These are phyloP conservation scores for Aureobasidium sp. DNA, from an alignment of 2,329 filamentous ascomycete genomes.

Conservation along the genomic window DNA sequence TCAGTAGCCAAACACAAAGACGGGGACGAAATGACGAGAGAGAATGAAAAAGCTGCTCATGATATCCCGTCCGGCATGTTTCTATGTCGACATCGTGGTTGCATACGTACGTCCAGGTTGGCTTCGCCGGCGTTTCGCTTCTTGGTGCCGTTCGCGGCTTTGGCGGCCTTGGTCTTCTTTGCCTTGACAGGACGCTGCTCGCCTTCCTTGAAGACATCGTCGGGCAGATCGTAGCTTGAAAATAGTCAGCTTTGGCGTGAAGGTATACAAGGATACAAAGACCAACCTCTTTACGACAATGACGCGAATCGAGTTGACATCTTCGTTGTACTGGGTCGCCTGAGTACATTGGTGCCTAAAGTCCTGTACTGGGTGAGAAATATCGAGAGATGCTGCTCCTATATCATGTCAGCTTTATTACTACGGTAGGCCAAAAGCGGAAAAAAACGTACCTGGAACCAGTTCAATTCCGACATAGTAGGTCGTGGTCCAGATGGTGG, in stretches of 20 bases:
- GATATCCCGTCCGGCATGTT: not conserved
- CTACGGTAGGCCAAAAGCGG: not conserved
- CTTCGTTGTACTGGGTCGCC: constrained; percentile 67
- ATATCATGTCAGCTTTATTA: constrained; percentile 25
- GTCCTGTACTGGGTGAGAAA: constrained; percentile 73
- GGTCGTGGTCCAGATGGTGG: constrained; percentile 74
- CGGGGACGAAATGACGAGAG: not conserved
- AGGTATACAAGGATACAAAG: constrained; percentile 17
- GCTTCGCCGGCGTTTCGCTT: constrained; percentile 41
- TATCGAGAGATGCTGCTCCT: constrained; percentile 66
- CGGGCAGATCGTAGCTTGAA: constrained; percentile 72
- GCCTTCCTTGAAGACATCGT: constrained; percentile 78
- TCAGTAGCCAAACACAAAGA: constrained; percentile 10
- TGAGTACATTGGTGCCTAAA: constrained; percentile 77
- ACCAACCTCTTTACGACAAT: constrained; percentile 79
- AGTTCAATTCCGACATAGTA: constrained; percentile 90
- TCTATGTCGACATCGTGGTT: not conserved
- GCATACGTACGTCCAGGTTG: constrained; percentile 40
- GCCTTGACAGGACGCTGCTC: constrained; percentile 49
- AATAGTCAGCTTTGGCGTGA: constrained; percentile 20
- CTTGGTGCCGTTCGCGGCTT: constrained; percentile 23
- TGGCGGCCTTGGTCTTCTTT: constrained; percentile 31
- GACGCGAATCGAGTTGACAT: constrained; percentile 72
- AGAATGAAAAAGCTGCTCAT: not conserved
- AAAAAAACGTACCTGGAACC: constrained; percentile 55